Conservation (phyloP, 2,329 filamentous ascomycete genomes). For the Paracorniculantispora psalliotae region DNA sequence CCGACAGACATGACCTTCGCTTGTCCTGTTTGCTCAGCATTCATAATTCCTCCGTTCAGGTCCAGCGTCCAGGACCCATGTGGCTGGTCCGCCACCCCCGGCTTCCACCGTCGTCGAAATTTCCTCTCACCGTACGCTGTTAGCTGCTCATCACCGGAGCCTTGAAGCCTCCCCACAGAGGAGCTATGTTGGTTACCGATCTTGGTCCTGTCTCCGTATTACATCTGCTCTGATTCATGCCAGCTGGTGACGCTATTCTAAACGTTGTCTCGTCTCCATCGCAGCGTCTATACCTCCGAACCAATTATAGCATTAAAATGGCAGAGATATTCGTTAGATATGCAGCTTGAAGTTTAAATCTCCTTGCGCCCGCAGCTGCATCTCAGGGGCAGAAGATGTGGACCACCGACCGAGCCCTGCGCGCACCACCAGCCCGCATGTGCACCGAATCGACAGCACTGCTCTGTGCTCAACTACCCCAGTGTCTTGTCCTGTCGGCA, state of each 20-base stretch:
- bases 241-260: background rate
- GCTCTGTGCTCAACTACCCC: background rate
- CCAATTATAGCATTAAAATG: background rate
- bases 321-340: background rate
- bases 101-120: constrained; percentile 1
- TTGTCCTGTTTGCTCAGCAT: background rate
- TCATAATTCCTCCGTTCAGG: background rate
- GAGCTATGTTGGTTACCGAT: background rate
- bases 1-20: background rate
- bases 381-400: constrained; percentile 1
- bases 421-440: background rate
- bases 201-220: background rate
- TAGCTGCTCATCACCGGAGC: constrained; percentile 6
- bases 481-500: background rate
- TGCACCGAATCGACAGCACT: background rate
- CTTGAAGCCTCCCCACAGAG: background rate
- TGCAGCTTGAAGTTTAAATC: background rate
- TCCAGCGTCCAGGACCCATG: background rate
- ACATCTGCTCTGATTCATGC: background rate
- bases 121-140: background rate
- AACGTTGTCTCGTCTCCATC: background rate
- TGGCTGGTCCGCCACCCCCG: constrained; percentile 6
- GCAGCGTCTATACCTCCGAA: background rate
- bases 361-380: background rate
- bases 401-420: background rate